Percentiles rank a stretch among this genome's conserved stretches.
These are phyloP conservation scores for Brettanomyces custersianus DNA, from an alignment of 805 yeast genomes.

Conservation along the genomic window DNA sequence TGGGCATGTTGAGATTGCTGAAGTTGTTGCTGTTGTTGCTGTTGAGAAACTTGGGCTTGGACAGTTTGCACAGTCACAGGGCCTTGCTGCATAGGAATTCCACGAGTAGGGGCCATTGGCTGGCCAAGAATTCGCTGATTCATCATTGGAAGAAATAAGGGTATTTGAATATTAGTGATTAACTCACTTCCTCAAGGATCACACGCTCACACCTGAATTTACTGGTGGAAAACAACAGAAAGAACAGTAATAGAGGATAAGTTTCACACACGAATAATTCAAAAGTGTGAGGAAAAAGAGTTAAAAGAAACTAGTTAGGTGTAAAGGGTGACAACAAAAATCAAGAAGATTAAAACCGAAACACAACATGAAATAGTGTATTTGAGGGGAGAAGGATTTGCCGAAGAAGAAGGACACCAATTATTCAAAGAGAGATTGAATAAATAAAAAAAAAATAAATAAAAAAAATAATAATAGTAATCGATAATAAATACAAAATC, in stretches of 20 bases:
- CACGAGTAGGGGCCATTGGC: constrained; percentile 2
- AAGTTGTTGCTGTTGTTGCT: constrained; percentile 2
- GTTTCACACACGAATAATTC: too few relatives aligned
- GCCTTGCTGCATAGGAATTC: constrained; percentile 1
- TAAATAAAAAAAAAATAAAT: neutral
- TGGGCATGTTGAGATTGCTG: constrained; percentile 5
- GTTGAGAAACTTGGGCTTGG: constrained; percentile 11
- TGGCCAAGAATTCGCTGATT: constrained; percentile 4
- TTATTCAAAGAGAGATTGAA: neutral
- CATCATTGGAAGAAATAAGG: too few relatives aligned
- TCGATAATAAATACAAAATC: neutral
- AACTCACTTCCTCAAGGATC: too few relatives aligned
- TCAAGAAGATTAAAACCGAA: too few relatives aligned
- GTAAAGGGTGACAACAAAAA: too few relatives aligned
- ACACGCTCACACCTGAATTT: too few relatives aligned
- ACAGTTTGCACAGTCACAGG: constrained; percentile 5
- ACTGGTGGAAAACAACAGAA: too few relatives aligned
- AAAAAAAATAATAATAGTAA: constrained; percentile 1
- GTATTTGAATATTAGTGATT: too few relatives aligned
- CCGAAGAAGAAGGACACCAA: neutral
- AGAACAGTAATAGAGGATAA: too few relatives aligned
- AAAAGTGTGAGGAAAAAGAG: too few relatives aligned
- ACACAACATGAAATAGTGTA: too few relatives aligned
- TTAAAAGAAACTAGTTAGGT: too few relatives aligned
- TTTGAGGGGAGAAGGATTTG: neutral